Evolutionary conservation across 805 yeast species (phyloP).

Genomic region (Candida pini): DNA sequence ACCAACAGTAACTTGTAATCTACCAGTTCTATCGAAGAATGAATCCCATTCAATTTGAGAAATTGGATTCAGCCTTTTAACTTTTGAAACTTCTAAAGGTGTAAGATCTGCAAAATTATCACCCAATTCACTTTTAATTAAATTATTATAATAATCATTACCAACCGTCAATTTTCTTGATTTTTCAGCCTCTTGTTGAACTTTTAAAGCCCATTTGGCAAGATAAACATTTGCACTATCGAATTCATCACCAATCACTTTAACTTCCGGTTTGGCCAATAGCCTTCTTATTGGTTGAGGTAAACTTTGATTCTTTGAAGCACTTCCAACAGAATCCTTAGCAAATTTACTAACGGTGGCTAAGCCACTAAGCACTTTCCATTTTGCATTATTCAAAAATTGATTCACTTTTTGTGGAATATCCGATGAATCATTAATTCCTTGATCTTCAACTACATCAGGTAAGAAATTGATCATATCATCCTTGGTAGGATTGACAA

Average conservation of each 20-base stretch:
- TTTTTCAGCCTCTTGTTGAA: slow-evolving; percentile 83
- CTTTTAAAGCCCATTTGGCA: slow-evolving; percentile 95
- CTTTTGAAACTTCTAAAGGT: slow-evolving; percentile 51
- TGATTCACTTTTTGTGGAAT: slow-evolving; percentile 34
- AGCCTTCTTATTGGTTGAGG: slow-evolving; percentile 56
- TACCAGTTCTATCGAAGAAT: slow-evolving; percentile 75
- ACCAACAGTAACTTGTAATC: slow-evolving; percentile 61
- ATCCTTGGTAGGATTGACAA: slow-evolving; percentile 71
- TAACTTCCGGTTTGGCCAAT: slow-evolving; percentile 74
- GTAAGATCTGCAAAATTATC: slow-evolving; percentile 44
- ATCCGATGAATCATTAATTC: slow-evolving; percentile 26
- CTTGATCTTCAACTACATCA: slow-evolving; percentile 30
- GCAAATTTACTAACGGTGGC: slow-evolving; percentile 72
- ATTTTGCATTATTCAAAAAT: slow-evolving; percentile 63
- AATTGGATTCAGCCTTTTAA: slow-evolving; percentile 66
- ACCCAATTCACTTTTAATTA: slow-evolving; percentile 58
- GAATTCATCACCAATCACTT: slow-evolving; percentile 78
- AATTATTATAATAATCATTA: slow-evolving; percentile 51
- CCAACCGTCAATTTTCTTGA: slow-evolving; percentile 46
- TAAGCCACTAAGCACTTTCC: slow-evolving; percentile 80
- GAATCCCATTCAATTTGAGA: slow-evolving; percentile 73
- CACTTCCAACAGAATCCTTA: slow-evolving; percentile 56
- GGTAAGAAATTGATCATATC: slow-evolving; percentile 60
- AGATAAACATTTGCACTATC: slow-evolving; percentile 88
- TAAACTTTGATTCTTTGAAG: slow-evolving; percentile 36